Evolutionary conservation across 352 stramenopile genomes (phyloP), one percentile per base, ranked within the genome.

Genomic region (Phytophthora fragariae): DNA sequence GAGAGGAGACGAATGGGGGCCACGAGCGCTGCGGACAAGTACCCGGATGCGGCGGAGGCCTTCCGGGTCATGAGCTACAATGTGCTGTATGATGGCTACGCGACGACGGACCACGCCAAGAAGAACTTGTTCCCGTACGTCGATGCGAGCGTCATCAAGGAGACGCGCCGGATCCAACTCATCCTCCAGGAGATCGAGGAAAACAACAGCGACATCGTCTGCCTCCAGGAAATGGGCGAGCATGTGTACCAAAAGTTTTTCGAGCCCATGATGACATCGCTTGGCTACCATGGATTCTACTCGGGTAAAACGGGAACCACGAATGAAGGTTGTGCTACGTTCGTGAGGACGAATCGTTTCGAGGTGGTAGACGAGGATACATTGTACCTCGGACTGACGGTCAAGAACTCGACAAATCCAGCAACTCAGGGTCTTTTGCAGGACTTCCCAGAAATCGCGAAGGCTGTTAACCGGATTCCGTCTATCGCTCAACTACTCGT

Each of bases 61-160:
- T 89, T 94, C 52, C 87, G 89, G 52, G 79, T 95, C 12, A 93
- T 95, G 89, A 92, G 75, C 58, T 95, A 95, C 71, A 95, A 95
- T 57, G 79, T 95, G 24, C 46, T 95, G 12, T 95, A 86, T 59
- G 80, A 89, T 44, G 88, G 88, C 3, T 95, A 94, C 54, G 87
- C 86, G 27, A 86, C 77, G 2, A 89, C 87, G 4, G 60, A 83
- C 14, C 83, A 86, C 29, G 76, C 81, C 24, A 75, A 88, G 67
- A 76, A 77, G 54, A 85, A 82, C 29, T 66, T 95, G 68, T 95
- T 93, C 61, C 72, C 82, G 53, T 92, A 92, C 62, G 85, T 79
- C 3, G 67, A 80, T 11, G 64, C 72, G 3, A 67, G 70, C 12
- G 54, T 85, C 10, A 76, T 93, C 47, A 74, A 83, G 19, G 85